Conservation (phyloP, 1,139 yeast genomes). For the Wickerhamomyces sp. region DNA sequence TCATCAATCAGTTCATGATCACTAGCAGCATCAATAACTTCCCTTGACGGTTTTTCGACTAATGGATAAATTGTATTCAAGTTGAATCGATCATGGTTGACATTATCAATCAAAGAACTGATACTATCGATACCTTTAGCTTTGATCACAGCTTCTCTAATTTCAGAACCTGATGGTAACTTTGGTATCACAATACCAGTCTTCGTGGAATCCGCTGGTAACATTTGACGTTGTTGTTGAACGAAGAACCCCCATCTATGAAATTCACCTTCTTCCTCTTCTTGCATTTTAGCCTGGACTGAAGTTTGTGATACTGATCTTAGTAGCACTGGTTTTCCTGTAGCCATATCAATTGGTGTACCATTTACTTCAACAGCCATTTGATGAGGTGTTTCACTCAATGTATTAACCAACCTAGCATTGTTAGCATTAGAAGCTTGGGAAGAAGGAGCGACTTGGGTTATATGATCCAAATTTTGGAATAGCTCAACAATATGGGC, state of each 20-base stretch:
- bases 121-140: constrained; percentile 77
- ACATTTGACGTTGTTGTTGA: constrained; percentile 49
- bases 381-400: constrained; percentile 52
- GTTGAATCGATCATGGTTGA: constrained; percentile 48
- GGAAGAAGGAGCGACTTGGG: constrained; percentile 1
- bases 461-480: constrained; percentile 31
- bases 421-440: not conserved
- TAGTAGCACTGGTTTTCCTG: constrained; percentile 68
- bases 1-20: constrained; percentile 28
- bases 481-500: constrained; percentile 61
- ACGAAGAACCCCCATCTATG: constrained; percentile 79
- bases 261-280: constrained; percentile 87
- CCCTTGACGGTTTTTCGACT: constrained; percentile 10
- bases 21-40: constrained; percentile 2
- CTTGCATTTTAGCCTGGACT: constrained; percentile 66
- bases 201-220: constrained; percentile 27
- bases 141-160: constrained; percentile 70
- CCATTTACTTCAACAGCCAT: constrained; percentile 60
- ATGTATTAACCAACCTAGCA: not conserved
- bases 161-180: constrained; percentile 71
- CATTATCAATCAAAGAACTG: constrained; percentile 62
- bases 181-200: constrained; percentile 23
- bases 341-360: constrained; percentile 58
- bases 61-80: constrained; percentile 49
- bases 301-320: constrained; percentile 64